phyloP scores from a whole-genome alignment of 129 eudicot genomes.

The Rutidosis leptorrhynchoides region DNA sequence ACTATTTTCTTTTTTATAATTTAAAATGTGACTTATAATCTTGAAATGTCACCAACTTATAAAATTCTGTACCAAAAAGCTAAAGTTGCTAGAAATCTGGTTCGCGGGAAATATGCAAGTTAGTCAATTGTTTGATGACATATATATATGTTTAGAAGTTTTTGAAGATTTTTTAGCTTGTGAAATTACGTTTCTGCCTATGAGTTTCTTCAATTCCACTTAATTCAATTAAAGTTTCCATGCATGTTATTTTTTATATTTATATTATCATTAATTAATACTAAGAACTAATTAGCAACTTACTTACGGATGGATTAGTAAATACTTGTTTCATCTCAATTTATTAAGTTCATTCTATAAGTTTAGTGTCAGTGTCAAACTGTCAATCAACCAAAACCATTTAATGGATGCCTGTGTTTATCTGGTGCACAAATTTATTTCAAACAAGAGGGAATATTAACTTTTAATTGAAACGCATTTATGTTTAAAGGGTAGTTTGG shows the following conservation, averaged over 20 bases:
- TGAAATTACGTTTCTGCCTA: conserved; percentile 25
- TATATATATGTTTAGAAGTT: not conserved
- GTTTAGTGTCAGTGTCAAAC: too few species aligned
- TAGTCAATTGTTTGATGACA: conserved; percentile 21
- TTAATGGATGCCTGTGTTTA: too few species aligned
- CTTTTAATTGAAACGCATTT: not conserved
- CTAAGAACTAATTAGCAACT: not conserved
- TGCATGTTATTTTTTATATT: conserved; percentile 2
- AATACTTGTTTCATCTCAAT: not conserved
- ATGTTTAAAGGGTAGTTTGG: conserved; percentile 17
- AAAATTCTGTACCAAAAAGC: conserved; percentile 8
- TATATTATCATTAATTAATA: too few species aligned
- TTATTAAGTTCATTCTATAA: too few species aligned
- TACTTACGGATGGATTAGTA: not conserved
- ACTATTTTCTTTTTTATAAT: too few species aligned
- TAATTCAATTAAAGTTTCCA: not conserved
- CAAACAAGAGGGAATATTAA: too few species aligned
- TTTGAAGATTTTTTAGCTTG: conserved; percentile 7
- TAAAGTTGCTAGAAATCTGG: conserved; percentile 1
- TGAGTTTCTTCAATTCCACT: conserved; percentile 22
- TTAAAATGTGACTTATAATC: conserved; percentile 9
- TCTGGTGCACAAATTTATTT: too few species aligned
- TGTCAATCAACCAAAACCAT: too few species aligned
- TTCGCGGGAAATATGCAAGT: conserved; percentile 17
- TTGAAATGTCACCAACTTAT: not conserved